Conservation (phyloP, 2,329 filamentous ascomycete species). For the Stagonosporopsis chrysanthemi region DNA sequence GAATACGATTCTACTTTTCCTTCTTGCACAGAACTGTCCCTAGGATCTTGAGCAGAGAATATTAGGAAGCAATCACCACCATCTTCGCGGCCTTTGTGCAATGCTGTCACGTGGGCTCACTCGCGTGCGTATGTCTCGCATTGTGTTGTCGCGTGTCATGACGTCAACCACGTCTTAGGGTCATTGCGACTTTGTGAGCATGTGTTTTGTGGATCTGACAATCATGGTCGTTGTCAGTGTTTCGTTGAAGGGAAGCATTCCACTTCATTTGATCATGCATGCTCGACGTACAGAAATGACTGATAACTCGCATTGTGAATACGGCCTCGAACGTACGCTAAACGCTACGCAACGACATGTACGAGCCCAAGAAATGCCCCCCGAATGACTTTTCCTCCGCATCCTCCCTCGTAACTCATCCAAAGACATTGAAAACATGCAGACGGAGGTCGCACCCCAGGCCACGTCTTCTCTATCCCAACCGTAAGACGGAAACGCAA, state of each 20-base stretch:
- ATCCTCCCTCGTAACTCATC: slow-evolving; percentile 9
- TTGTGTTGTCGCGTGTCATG: background rate
- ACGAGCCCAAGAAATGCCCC: background rate
- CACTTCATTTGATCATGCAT: background rate
- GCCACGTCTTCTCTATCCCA: background rate
- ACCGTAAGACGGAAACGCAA: background rate
- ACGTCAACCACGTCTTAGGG: background rate
- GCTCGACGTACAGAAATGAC: background rate
- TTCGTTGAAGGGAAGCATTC: background rate
- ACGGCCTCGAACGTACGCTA: background rate
- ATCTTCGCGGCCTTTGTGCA: slow-evolving; percentile 1
- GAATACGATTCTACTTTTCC: slow-evolving; percentile 44
- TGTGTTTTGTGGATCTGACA: background rate
- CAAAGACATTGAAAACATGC: slow-evolving; percentile 3
- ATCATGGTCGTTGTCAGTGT: too few species aligned
- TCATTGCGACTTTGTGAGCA: background rate
- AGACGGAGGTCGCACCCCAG: background rate
- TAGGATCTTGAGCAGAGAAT: slow-evolving; percentile 17
- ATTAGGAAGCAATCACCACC: slow-evolving; percentile 22
- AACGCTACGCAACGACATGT: background rate
- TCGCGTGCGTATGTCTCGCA: too few species aligned
- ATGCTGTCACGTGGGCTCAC: background rate
- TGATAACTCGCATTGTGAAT: slow-evolving; percentile 6
- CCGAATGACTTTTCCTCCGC: slow-evolving; percentile 8
- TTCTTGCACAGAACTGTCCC: slow-evolving; percentile 29